phyloP scores from a whole-genome alignment of 208 protist genomes.

The Naegleria lovaniensis region DNA sequence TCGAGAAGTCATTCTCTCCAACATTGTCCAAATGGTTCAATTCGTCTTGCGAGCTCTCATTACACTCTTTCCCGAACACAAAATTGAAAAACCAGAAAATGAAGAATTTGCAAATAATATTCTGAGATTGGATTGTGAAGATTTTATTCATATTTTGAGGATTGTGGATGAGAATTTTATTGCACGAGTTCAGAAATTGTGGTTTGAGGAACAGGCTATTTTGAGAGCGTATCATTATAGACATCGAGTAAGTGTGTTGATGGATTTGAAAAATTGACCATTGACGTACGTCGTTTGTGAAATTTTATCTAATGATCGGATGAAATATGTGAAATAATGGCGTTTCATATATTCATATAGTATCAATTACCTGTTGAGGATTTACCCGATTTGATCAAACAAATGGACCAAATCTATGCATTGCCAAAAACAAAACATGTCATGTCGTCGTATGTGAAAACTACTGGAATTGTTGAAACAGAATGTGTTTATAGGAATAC shows the following conservation, averaged over 20 bases:
- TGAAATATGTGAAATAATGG: no score
- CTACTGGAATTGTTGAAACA: slow-evolving; percentile 70
- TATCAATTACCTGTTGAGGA: slow-evolving; percentile 21
- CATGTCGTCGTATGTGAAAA: slow-evolving; percentile 56
- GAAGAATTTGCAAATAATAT: neutral
- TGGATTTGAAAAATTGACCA: no score
- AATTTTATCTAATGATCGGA: no score
- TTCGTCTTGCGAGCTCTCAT: slow-evolving; percentile 5
- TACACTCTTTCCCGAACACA: slow-evolving; percentile 11
- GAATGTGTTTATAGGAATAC: slow-evolving; percentile 55
- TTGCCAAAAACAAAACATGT: slow-evolving; percentile 58
- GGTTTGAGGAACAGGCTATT: neutral
- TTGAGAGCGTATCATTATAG: neutral
- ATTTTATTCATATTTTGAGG: slow-evolving; percentile 18
- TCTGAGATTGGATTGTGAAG: slow-evolving; percentile 22
- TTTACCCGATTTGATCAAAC: slow-evolving; percentile 29
- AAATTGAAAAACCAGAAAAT: neutral
- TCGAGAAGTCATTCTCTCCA: slow-evolving; percentile 6
- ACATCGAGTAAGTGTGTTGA: no score
- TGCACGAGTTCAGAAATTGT: slow-evolving; percentile 15
- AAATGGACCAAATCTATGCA: slow-evolving; percentile 42
- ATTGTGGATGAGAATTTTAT: slow-evolving; percentile 23
- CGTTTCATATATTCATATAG: slow-evolving; percentile 26
- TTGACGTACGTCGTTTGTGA: no score
- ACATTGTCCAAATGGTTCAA: slow-evolving; percentile 4